phyloP scores from a whole-genome alignment of 177 flowering plant species.

The Vitis hybrid region DNA sequence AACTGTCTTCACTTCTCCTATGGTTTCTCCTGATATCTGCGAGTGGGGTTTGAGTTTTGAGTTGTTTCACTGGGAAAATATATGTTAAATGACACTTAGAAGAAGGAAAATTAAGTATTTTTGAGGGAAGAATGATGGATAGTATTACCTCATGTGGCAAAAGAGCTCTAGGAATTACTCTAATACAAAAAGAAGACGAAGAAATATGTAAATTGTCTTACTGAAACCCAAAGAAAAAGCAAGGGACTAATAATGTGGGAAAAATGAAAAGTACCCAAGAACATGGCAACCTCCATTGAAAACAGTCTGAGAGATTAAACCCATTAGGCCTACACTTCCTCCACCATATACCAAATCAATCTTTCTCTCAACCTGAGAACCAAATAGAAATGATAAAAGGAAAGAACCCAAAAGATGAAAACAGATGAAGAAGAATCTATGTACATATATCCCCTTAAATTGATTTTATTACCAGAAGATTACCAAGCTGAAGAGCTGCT shows the following conservation, averaged over 20 bases:
- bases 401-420: neutral
- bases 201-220: neutral
- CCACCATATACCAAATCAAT: slow-evolving; percentile 81
- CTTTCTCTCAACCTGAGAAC: slow-evolving; percentile 56
- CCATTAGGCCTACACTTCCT: slow-evolving; percentile 78
- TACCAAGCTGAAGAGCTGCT: slow-evolving; percentile 74
- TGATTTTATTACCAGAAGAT: slow-evolving; percentile 45
- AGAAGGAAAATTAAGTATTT: neutral
- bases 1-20: slow-evolving; percentile 64
- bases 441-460: no score
- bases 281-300: slow-evolving; percentile 76
- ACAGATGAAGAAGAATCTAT: neutral
- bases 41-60: neutral
- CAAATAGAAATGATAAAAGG: neutral
- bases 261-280: slow-evolving; percentile 47
- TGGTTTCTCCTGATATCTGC: slow-evolving; percentile 62
- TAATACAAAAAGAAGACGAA: slow-evolving; percentile 13
- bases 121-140: no score
- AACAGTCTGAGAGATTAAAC: slow-evolving; percentile 63
- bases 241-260: neutral
- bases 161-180: slow-evolving; percentile 74
- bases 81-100: no score
- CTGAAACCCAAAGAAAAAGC: neutral
- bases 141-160: slow-evolving; percentile 52
- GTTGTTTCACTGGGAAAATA: no score